Conservation (phyloP, 805 yeast genomes). For the Saccharomycopsis sp. region DNA sequence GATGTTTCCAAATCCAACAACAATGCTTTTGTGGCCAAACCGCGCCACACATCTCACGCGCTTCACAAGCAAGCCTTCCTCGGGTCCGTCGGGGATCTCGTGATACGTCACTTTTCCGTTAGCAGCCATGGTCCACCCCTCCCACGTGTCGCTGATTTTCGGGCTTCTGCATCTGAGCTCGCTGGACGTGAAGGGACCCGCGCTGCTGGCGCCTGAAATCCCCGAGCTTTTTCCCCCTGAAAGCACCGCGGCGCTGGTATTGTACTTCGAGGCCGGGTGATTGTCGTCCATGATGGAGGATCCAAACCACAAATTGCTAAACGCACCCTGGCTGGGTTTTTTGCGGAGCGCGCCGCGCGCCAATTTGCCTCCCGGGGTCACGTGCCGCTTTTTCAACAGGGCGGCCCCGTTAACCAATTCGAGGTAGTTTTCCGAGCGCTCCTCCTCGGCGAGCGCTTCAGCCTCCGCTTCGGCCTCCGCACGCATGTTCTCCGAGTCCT, state of each 20-base stretch:
- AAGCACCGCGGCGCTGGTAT: neutral
- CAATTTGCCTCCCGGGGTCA: neutral
- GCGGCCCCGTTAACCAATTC: neutral
- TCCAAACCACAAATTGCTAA: neutral
- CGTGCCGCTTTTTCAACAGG: neutral
- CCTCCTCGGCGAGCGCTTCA: constrained; percentile 23
- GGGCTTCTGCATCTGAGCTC: constrained; percentile 1
- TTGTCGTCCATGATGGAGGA: neutral
- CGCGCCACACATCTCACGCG: constrained; percentile 55
- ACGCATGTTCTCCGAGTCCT: constrained; percentile 25
- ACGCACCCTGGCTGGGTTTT: neutral
- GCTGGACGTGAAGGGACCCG: neutral
- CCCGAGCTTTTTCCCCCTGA: neutral
- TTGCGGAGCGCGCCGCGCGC: neutral
- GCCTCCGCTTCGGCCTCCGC: constrained; percentile 17
- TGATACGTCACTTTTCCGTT: constrained; percentile 56
- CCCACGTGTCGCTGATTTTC: constrained; percentile 48
- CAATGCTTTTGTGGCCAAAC: constrained; percentile 73
- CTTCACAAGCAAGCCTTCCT: constrained; percentile 43
- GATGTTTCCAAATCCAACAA: constrained; percentile 66
- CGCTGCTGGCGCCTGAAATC: neutral
- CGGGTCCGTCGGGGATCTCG: constrained; percentile 45
- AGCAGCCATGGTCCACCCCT: constrained; percentile 74
- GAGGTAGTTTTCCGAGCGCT: constrained; percentile 9
- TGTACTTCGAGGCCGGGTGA: neutral